Evolutionary conservation across 2,329 filamentous ascomycete genomes (phyloP).

Genomic region (Fonsecaea nubica): DNA sequence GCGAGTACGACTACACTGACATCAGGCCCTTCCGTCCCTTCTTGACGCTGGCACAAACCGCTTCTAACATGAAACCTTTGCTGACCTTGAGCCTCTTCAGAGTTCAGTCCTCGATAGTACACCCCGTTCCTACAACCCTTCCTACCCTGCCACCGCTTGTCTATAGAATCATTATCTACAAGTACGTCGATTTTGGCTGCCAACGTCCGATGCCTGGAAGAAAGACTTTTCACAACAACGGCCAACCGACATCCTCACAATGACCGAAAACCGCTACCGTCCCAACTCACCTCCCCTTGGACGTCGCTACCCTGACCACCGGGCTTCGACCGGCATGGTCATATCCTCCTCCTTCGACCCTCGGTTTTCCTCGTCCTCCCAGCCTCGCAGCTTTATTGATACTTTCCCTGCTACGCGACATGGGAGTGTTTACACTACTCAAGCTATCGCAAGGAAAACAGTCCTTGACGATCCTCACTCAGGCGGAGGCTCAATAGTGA

Average conservation of each 20-base stretch:
- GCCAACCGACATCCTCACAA: slow-evolving; percentile 15
- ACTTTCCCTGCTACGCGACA: slow-evolving; percentile 27
- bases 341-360: slow-evolving; percentile 38
- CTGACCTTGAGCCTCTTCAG: slow-evolving; percentile 3
- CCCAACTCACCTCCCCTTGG: slow-evolving; percentile 27
- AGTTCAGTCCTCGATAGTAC: not conserved
- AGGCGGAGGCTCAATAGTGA: slow-evolving; percentile 31
- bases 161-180: not conserved
- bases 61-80: not conserved
- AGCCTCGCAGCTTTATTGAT: slow-evolving; percentile 31
- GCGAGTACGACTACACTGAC: slow-evolving; percentile 1
- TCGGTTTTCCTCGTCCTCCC: slow-evolving; percentile 27
- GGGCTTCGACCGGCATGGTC: slow-evolving; percentile 38
- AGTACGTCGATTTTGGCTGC: not conserved
- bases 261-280: slow-evolving; percentile 37
- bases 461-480: slow-evolving; percentile 35
- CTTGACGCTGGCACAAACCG: not conserved
- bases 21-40: slow-evolving; percentile 6
- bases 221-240: not conserved
- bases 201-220: slow-evolving; percentile 22
- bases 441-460: slow-evolving; percentile 35
- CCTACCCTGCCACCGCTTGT: not conserved
- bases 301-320: slow-evolving; percentile 32
- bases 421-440: slow-evolving; percentile 36
- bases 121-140: not conserved